Evolutionary conservation across 352 stramenopile species (phyloP), one percentile per base, ranked within the genome.

Genomic region (Phytophthora pini): DNA sequence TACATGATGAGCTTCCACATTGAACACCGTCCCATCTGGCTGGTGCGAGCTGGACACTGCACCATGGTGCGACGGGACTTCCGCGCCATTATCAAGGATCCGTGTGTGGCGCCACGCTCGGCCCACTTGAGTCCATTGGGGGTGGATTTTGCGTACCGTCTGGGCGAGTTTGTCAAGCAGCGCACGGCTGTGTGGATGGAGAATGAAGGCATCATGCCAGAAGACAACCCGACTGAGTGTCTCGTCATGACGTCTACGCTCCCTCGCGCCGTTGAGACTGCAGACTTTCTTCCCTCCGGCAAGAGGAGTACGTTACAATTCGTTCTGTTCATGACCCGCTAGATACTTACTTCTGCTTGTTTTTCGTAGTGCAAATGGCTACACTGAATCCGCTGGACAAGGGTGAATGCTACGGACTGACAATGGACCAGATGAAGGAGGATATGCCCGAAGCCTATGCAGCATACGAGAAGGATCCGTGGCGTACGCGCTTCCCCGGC

Each of bases 1-100:
- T 97, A 97, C 69, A 93, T 97, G 84, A 95, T 93, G 86, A 98
- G 97, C 74, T 96, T 98, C 56, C 94, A 98, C 81, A 98, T 98
- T 63, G 80, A 91, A 50, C 93, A 96, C 39, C 88, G 94, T 0
- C 89, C 88, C 17, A 98, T 98, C 39, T 98, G 91, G 90, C 82
- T 98, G 22, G 91, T 95, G 50, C 88, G 90, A n/a, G 91, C 92
- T 13, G 92, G 89, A 20, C 91, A 97, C 51, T 94, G 87, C 68
- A 92, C 70, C 0, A 81, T 92, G 68, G 87, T 93, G 54, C 70
- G 71, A 8, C 49, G 62, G 12, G 82, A 94, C 53, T 93, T 94
- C 40, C 58, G 73, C 3, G 71, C 80, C 13, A 92, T 94, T 51
- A 84, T 76, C 24, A 79, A 84, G 31, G 82, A 93, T 48, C 86